phyloP scores from a whole-genome alignment of 2,329 filamentous ascomycete species.

The Aspergillus sergii region DNA sequence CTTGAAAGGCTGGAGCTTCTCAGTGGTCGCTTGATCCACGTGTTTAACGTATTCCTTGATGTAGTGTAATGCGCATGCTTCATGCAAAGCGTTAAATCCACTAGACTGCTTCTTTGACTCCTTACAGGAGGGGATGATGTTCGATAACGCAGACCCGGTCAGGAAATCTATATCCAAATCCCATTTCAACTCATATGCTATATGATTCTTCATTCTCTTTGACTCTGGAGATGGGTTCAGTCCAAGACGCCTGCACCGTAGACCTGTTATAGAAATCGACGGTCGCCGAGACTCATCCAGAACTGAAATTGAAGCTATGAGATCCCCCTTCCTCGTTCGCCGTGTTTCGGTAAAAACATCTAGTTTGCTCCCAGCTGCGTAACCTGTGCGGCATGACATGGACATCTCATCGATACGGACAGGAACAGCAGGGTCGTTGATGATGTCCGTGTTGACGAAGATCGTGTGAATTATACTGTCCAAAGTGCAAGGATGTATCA shows the following conservation, averaged over 20 bases:
- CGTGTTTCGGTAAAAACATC: slow-evolving; percentile 15
- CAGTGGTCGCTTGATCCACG: background rate
- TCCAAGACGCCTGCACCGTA: slow-evolving; percentile 14
- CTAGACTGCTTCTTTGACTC: background rate
- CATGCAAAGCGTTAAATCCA: background rate
- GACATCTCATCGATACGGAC: slow-evolving; percentile 25
- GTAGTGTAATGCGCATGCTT: slow-evolving; percentile 9
- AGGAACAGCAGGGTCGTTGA: slow-evolving; percentile 23
- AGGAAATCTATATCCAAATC: slow-evolving; percentile 21
- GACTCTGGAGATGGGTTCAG: background rate
- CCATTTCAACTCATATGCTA: slow-evolving; percentile 26
- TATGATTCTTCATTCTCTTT: background rate
- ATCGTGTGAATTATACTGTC: slow-evolving; percentile 36
- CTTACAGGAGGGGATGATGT: background rate
- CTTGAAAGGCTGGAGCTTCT: background rate
- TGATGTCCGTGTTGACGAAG: slow-evolving; percentile 20
- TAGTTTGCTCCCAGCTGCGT: slow-evolving; percentile 13
- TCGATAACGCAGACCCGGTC: background rate
- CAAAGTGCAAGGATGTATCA: slow-evolving; percentile 36
- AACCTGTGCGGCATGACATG: slow-evolving; percentile 13
- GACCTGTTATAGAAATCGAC: slow-evolving; percentile 16
- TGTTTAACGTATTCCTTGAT: slow-evolving; percentile 1
- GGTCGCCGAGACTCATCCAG: background rate
- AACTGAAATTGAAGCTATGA: slow-evolving; percentile 20
- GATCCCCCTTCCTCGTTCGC: background rate